Base-by-base conservation (phyloP, 306 rosid species). In the Morella rubra region DNA sequence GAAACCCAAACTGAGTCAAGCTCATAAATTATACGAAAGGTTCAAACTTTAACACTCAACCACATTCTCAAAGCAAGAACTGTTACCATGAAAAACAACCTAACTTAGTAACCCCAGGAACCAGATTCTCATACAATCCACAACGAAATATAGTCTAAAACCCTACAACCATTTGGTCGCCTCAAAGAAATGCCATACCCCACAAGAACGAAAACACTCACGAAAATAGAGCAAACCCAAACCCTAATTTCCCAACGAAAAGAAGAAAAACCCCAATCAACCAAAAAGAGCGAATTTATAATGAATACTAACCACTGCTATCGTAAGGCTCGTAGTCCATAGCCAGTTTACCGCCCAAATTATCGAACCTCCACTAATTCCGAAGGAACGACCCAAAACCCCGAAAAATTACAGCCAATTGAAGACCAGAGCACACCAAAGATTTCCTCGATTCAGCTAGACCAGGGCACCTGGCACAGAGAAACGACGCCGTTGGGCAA, bases 271-370 rank as follows among this genome's bases (percentile, higher is more conserved):
- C 72, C 79, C 77, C 12, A 82, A 77, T 44, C 66, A 77, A 49
- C 54, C 11, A n/a, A 75, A 4, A 58, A 5, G 53, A 60, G 49
- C 44, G 77, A 80, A 24, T 71, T 70, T 41, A 2, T 7, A 69
- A 27, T 74, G 73, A 60, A 61, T 85, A 76, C 88, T 85, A 60
- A 94, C 98, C 98, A 73, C 98, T 94, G 84, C 98, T 94, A 75
- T 94, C 98, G 79, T 84, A 91, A 73, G 96, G 97, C 88, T 90
- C 96, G 91, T 90, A 86, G 81, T 91, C 97, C 98, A 94, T 91
- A 82, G 93, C 90, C 92, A 90, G 91, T 69, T 86, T 82, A 84
- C 27, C 61, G 75, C 42, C 67, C 41, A 44, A 73, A 74, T 41
- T 1, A 69, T 37, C 8, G 20, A 71, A 75, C 69, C 77, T 37